Evolutionary conservation across 2,329 filamentous ascomycete genomes (phyloP).

Genomic region (Rutstroemia sydowiana): DNA sequence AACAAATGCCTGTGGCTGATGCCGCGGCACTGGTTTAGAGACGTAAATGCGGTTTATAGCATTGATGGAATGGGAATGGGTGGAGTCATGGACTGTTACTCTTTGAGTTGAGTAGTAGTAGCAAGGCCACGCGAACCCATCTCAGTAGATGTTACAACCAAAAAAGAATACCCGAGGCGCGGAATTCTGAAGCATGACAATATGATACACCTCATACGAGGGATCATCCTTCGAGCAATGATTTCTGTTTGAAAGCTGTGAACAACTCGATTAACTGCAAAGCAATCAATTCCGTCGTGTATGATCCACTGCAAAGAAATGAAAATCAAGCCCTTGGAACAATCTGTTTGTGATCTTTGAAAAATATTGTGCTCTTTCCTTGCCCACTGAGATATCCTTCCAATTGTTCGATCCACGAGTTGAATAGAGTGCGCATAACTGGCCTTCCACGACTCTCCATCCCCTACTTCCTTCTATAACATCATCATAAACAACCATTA

Average conservation of each 20-base stretch:
- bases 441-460: constrained; percentile 22
- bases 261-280: constrained; percentile 46
- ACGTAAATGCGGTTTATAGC: constrained; percentile 30
- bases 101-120: constrained; percentile 7
- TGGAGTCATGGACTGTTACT: constrained; percentile 38
- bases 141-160: constrained; percentile 18
- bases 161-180: constrained; percentile 9
- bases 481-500: constrained; percentile 45
- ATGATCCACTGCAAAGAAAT: constrained; percentile 29
- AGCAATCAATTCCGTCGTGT: constrained; percentile 52
- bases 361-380: constrained; percentile 28
- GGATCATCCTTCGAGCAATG: constrained; percentile 17
- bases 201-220: constrained; percentile 22
- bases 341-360: constrained; percentile 29
- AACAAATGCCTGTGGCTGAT: constrained; percentile 39
- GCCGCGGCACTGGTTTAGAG: constrained; percentile 45
- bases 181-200: constrained; percentile 28
- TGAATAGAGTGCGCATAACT: constrained; percentile 22
- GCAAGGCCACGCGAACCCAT: constrained; percentile 23
- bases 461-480: constrained; percentile 33
- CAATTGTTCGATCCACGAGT: constrained; percentile 19
- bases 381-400: constrained; percentile 12
- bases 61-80: constrained; percentile 31
- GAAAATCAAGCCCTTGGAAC: constrained; percentile 23
- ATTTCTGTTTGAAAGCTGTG: constrained; percentile 35